Conservation (phyloP, 345 rosid species). For the Erucastrum elatum region DNA sequence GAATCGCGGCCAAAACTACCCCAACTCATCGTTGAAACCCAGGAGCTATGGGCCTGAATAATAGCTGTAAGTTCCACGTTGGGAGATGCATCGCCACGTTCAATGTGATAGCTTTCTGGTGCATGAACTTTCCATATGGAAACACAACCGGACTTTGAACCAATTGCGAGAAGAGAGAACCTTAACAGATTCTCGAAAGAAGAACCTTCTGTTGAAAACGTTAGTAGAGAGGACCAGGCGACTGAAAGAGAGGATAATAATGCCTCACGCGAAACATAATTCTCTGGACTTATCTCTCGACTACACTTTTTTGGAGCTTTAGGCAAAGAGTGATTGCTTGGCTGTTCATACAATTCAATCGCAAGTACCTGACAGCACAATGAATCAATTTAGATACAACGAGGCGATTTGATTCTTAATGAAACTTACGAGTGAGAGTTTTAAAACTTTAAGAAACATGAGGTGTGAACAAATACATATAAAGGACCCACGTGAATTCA, state of each 20-base stretch:
- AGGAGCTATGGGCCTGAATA: conserved; percentile 74
- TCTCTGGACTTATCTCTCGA: conserved; percentile 53
- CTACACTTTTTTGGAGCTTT: conserved; percentile 34
- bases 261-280: conserved; percentile 72
- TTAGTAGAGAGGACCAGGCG: conserved; percentile 83
- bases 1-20: conserved; percentile 50
- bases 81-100: conserved; percentile 44
- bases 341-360: conserved; percentile 32
- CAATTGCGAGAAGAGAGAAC: conserved; percentile 84
- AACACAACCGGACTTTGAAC: conserved; percentile 77
- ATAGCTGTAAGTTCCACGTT: conserved; percentile 50
- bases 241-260: conserved; percentile 62
- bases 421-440: conserved; percentile 11
- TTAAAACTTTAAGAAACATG: conserved; percentile 2
- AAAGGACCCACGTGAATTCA: conserved; percentile 4
- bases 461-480: not conserved
- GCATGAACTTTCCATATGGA: conserved; percentile 76
- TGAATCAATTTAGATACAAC: not conserved
- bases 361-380: conserved; percentile 44
- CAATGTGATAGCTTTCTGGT: conserved; percentile 67
- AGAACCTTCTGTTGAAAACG: conserved; percentile 43
- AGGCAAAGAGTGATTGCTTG: conserved; percentile 31
- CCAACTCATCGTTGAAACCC: conserved; percentile 78
- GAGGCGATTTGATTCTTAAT: conserved; percentile 4
- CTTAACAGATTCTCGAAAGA: conserved; percentile 41